Evolutionary conservation across 768 basidiomycete species (phyloP).

Genomic region (Lentinula aciculospora): DNA sequence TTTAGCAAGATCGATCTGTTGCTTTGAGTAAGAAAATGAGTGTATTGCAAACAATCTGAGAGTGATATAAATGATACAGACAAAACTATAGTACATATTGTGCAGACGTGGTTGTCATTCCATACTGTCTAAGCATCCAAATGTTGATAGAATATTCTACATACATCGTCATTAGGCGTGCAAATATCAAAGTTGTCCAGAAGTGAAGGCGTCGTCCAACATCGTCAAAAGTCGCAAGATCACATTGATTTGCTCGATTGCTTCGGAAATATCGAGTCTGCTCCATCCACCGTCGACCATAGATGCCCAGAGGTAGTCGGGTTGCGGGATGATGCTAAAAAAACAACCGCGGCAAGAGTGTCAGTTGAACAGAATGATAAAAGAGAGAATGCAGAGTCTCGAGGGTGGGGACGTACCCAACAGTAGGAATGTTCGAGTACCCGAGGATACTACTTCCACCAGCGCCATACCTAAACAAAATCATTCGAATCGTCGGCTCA

Average conservation of each 20-base stretch:
- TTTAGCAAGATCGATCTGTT: slow-evolving; percentile 3
- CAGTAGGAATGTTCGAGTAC: slow-evolving; percentile 20
- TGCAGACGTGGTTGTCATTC: too few relatives aligned
- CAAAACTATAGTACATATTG: too few relatives aligned
- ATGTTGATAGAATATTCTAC: too few relatives aligned
- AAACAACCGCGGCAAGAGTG: background rate
- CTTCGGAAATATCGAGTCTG: slow-evolving; percentile 18
- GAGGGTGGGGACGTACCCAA: slow-evolving; percentile 15
- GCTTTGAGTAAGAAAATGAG: background rate
- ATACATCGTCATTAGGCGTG: too few relatives aligned
- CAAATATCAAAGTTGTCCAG: background rate
- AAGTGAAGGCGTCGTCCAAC: slow-evolving; percentile 17
- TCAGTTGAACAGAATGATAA: too few relatives aligned
- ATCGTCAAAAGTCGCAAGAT: slow-evolving; percentile 18
- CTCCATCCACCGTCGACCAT: slow-evolving; percentile 26
- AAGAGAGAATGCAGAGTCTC: too few relatives aligned
- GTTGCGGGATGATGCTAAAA: slow-evolving; percentile 23
- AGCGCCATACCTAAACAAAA: slow-evolving; percentile 18
- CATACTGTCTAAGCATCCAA: too few relatives aligned
- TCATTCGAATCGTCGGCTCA: background rate
- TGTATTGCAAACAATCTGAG: too few relatives aligned
- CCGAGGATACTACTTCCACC: slow-evolving; percentile 24
- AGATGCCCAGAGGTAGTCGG: slow-evolving; percentile 25
- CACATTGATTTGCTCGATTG: slow-evolving; percentile 23
- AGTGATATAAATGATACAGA: too few relatives aligned